phyloP scores from a whole-genome alignment of 495 filamentous ascomycete species.

The Trichoderma gamsii region DNA sequence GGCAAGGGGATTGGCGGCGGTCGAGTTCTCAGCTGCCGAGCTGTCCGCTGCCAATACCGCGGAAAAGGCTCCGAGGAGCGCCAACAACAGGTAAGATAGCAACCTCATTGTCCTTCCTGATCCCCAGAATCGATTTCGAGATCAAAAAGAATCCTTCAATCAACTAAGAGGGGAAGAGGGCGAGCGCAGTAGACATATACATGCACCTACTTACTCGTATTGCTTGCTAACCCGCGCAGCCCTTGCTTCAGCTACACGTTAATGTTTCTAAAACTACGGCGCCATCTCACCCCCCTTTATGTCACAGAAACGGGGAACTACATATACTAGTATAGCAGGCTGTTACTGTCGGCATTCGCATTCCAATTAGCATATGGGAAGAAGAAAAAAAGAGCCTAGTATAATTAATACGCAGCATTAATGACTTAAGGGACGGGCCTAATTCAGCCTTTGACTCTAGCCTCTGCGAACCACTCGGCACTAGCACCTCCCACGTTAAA shows the following conservation, averaged over 20 bases:
- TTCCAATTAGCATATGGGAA: not conserved
- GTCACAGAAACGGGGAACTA: not conserved
- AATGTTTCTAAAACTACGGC: no score
- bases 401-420: not conserved
- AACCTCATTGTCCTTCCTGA: not conserved
- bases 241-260: not conserved
- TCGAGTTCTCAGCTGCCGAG: not conserved
- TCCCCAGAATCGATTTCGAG: not conserved
- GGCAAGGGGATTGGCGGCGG: not conserved
- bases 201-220: not conserved
- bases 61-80: not conserved
- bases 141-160: not conserved
- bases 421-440: not conserved
- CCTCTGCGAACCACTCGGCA: not conserved
- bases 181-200: not conserved
- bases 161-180: not conserved
- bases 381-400: not conserved
- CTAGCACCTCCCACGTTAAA: not conserved
- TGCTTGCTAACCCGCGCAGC: not conserved
- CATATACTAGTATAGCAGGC: not conserved
- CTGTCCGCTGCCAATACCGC: not conserved
- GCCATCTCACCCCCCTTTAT: not conserved
- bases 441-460: not conserved
- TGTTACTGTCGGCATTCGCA: not conserved
- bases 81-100: not conserved